A percentile compares a stretch with the other conserved stretches of the same genome.
Conservation (phyloP, 805 yeast species). For the Candida nemodendra region DNA sequence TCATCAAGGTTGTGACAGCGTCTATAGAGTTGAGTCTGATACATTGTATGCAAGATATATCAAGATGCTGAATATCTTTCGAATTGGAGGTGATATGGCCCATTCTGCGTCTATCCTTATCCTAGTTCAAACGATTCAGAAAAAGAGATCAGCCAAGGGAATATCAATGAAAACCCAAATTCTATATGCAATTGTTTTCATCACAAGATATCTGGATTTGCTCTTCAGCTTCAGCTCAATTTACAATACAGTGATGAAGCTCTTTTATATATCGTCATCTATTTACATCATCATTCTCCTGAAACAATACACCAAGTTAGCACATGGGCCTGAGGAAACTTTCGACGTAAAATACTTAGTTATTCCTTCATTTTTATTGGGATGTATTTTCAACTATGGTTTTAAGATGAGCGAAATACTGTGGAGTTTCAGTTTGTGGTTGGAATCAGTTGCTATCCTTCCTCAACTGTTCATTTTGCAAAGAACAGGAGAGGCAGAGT, state of each 20-base stretch:
- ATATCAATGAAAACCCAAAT: constrained; percentile 86
- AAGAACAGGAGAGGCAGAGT: constrained; percentile 82
- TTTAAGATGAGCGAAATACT: constrained; percentile 61
- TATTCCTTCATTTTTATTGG: constrained; percentile 54
- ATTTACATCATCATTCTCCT: constrained; percentile 72
- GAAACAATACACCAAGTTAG: constrained; percentile 58
- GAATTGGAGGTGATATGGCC: constrained; percentile 63
- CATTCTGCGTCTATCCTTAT: constrained; percentile 80
- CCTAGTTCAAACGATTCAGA: constrained; percentile 66
- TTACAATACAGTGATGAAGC: constrained; percentile 79
- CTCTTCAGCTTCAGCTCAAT: constrained; percentile 56
- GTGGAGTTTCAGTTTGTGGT: constrained; percentile 92
- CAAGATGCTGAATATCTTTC: constrained; percentile 43
- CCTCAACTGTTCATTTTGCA: constrained; percentile 93
- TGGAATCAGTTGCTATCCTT: constrained; percentile 86
- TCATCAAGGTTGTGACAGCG: too few relatives aligned
- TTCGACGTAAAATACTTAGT: constrained; percentile 73
- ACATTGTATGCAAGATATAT: too few relatives aligned
- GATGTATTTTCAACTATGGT: constrained; percentile 63
- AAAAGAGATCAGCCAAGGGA: constrained; percentile 70
- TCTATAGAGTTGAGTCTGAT: too few relatives aligned
- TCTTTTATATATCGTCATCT: constrained; percentile 76
- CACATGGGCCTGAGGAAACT: constrained; percentile 61
- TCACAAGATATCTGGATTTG: constrained; percentile 70
- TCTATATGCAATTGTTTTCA: constrained; percentile 69